Base-by-base conservation (phyloP, 2,329 filamentous ascomycete genomes). In the Arthrobotrys iridis region DNA sequence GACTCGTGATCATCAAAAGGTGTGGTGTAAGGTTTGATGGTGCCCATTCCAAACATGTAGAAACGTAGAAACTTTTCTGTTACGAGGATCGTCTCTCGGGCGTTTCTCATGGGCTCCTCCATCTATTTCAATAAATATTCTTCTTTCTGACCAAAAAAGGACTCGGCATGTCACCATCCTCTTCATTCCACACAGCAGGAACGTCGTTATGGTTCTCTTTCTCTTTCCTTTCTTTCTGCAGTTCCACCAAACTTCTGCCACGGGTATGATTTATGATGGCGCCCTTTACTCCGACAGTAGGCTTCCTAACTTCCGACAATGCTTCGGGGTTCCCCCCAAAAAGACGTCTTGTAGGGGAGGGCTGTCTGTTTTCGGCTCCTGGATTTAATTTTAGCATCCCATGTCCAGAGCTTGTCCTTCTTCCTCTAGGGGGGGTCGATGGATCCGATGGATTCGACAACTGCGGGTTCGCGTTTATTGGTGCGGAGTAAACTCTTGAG, bases 381-480 rank as follows among this genome's bases (percentile, higher is more conserved):
- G 70, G 70, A 11, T 74, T 74, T 8, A 22, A 35, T 58, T 67
- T 74, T n/a, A 74, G 45, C 35, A 62, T 67, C 1, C 70, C 55
- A 13, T 37, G 50, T 15, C 45, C 30, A 3, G 62, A 30, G 24
- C 62, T 74, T 20, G 43, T 58, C 35, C 70, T 62, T 22, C 70
- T 66, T 5, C 70, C 70, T 13, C 70, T 52, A 5, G 70, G 70
- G 7, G 70, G 70, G 15, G 70, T 74, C 13, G 70, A 74, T 24
- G 70, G 70, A 37, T 74, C 67, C 8, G 26, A 18, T 15, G 26
- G 62, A 26, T 66, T 74, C 57, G 62, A 41, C 35, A 74, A 30
- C 37, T 37, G 45, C 13, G 70, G 62, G n/a, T 74, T 74, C 8
- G 55, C 45, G 24, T 74, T 62, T 30, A 67, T 63, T 6, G 70